Conservation (phyloP, 306 rosid species). For the Phaseolus lunatus region DNA sequence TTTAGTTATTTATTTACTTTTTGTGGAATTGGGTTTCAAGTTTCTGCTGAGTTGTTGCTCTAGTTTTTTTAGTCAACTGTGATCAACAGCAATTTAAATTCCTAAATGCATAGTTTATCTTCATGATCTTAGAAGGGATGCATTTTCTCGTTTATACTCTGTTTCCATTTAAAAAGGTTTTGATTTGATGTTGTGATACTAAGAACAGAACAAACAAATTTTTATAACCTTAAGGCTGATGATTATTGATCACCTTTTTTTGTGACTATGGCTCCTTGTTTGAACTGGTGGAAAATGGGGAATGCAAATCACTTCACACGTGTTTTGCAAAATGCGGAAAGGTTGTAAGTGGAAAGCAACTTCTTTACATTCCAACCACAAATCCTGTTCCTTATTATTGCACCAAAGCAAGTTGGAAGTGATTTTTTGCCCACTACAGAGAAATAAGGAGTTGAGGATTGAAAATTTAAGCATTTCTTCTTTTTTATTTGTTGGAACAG, state of each 20-base stretch:
- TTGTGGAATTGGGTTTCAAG: slow-evolving; percentile 26
- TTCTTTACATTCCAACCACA: slow-evolving; percentile 10
- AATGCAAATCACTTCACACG: slow-evolving; percentile 34
- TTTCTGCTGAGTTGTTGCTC: not conserved
- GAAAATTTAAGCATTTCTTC: not conserved
- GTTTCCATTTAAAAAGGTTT: not conserved
- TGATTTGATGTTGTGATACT: not conserved
- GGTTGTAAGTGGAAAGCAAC: not conserved
- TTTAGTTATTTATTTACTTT: not conserved
- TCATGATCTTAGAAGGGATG: not conserved
- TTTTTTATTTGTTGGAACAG: no score
- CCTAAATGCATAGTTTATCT: not conserved
- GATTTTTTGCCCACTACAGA: not conserved
- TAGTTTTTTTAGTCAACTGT: not conserved
- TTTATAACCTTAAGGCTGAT: not conserved
- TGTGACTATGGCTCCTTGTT: not conserved
- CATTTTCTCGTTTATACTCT: not conserved
- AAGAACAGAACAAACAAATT: not conserved
- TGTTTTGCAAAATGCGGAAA: slow-evolving; percentile 23
- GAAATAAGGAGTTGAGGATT: slow-evolving; percentile 11
- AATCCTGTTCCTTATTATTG: not conserved
- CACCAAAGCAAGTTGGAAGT: slow-evolving; percentile 39
- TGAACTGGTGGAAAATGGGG: slow-evolving; percentile 29
- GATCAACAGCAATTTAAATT: slow-evolving; percentile 1
- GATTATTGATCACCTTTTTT: not conserved